phyloP scores from a whole-genome alignment of 176 grass and related monocot species.

The Phyllostachys edulis region DNA sequence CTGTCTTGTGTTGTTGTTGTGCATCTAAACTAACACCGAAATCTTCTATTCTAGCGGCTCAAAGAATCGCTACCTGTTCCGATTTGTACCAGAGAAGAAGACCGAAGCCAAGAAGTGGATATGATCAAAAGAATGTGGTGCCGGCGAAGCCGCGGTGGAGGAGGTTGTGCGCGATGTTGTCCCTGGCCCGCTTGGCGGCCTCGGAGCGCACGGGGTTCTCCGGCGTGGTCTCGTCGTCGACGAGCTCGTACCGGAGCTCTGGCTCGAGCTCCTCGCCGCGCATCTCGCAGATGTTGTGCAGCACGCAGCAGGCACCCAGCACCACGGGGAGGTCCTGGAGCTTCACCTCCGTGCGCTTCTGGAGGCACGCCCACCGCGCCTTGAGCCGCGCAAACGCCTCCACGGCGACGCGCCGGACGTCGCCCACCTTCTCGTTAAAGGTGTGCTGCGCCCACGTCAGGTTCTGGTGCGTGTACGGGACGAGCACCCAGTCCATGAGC shows the following conservation, averaged over 20 bases:
- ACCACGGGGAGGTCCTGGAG: slow-evolving; percentile 93
- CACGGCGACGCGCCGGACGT: slow-evolving; percentile 52
- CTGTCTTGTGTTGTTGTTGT: not conserved
- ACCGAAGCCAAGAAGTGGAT: not conserved
- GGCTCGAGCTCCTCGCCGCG: slow-evolving; percentile 65
- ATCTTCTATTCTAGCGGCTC: slow-evolving; percentile 51
- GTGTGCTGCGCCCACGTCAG: slow-evolving; percentile 93
- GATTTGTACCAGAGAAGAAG: slow-evolving; percentile 23
- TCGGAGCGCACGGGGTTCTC: slow-evolving; percentile 63
- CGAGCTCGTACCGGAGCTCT: slow-evolving; percentile 46
- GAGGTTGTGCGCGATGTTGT: slow-evolving; percentile 90
- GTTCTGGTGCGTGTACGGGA: slow-evolving; percentile 93
- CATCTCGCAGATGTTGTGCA: slow-evolving; percentile 89
- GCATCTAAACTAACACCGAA: slow-evolving; percentile 36
- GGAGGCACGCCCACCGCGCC: slow-evolving; percentile 83
- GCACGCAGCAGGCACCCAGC: slow-evolving; percentile 88
- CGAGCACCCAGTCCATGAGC: slow-evolving; percentile 89
- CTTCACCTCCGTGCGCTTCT: slow-evolving; percentile 92
- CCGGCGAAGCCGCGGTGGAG: slow-evolving; percentile 79
- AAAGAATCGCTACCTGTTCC: slow-evolving; percentile 47
- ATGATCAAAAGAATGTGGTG: slow-evolving; percentile 71
- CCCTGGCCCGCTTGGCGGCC: slow-evolving; percentile 58
- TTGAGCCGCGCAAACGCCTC: slow-evolving; percentile 77
- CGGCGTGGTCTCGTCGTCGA: slow-evolving; percentile 74
- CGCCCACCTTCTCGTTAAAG: slow-evolving; percentile 88